Evolutionary conservation across 768 basidiomycete species (phyloP), one percentile per base, ranked within the genome.

Genomic region (Termitomyces sp.): DNA sequence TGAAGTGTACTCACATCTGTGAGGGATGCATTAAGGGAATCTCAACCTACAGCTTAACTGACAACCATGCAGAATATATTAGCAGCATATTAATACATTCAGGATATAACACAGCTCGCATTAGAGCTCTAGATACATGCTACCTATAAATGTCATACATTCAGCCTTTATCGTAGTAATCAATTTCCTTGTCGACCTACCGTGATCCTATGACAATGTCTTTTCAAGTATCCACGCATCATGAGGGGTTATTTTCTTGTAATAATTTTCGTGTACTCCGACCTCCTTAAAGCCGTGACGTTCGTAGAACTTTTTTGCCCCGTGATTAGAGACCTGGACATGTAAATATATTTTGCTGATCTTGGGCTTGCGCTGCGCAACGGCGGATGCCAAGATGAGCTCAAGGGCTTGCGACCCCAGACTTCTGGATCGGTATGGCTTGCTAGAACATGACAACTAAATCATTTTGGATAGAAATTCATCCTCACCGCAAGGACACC

Each of bases 171-270:
- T 20, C 32, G 11, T 43, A 31, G 15, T 8, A 37, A 40, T 59
- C 4, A 2, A 43, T 45, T 11, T 20, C 7, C 9, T 42, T 36
- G 14, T 49, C 37, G 20, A 65, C 62, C 49, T 42, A 57, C 56
- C 32, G 25, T 40, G 31, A 15, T 51, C 61, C 66, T 64, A 71
- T 52, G 74, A 64, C 62, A 87, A 75, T 54, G 69, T 71, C 71
- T 83, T 86, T 75, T 95, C 90, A 56, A 96, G 80, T 62, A 96
- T 79, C 94, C 94, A 96, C 25, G 94, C 94, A 68, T 89, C 89
- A 64, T 83, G 84, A 31, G 94, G 94, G 34, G 74, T 78, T 60
- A 96, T 91, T 73, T 92, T 95, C 76, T 92, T 94, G 84, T 96
- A 96, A 75, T 96, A 96, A 63, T 85, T 81, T 68, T 88, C 77